These are phyloP conservation scores for Bryum argenteum DNA, from an alignment of 225 moss, liverwort and hornwort genomes.

Conservation along the genomic window DNA sequence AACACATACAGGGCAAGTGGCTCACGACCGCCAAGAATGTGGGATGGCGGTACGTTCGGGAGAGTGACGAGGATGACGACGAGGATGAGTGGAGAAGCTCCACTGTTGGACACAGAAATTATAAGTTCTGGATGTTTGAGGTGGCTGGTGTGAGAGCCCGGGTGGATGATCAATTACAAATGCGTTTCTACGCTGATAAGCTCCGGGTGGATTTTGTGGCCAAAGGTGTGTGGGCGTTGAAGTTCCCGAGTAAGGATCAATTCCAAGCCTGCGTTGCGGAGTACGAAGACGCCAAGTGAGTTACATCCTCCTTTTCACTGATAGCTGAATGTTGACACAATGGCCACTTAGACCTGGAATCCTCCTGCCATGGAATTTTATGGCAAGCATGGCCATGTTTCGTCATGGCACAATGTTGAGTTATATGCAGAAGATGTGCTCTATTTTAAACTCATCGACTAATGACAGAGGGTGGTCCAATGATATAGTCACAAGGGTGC, in stretches of 20 bases:
- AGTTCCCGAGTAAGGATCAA: constrained; percentile 70
- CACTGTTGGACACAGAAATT: constrained; percentile 43
- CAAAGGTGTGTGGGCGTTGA: constrained; percentile 90
- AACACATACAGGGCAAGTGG: constrained; percentile 72
- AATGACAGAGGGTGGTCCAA: background rate
- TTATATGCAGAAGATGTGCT: no score
- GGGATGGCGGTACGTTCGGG: constrained; percentile 69
- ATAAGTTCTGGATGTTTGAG: constrained; percentile 72
- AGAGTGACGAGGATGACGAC: constrained; percentile 64
- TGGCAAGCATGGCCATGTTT: background rate
- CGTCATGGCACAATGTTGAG: no score
- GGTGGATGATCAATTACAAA: constrained; percentile 75
- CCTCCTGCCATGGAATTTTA: no score
- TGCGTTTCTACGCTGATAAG: constrained; percentile 73
- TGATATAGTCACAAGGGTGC: background rate
- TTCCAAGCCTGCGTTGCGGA: constrained; percentile 68
- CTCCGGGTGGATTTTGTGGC: constrained; percentile 80
- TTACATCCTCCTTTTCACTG: background rate
- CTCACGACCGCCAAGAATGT: constrained; percentile 59
- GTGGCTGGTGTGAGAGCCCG: constrained; percentile 68
- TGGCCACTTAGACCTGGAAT: background rate
- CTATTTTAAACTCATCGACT: background rate
- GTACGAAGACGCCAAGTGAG: constrained; percentile 71
- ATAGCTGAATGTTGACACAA: constrained; percentile 2
- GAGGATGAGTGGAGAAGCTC: constrained; percentile 68